Conservation (phyloP, 2,329 filamentous ascomycete genomes). For the Trichoderma sp. region DNA sequence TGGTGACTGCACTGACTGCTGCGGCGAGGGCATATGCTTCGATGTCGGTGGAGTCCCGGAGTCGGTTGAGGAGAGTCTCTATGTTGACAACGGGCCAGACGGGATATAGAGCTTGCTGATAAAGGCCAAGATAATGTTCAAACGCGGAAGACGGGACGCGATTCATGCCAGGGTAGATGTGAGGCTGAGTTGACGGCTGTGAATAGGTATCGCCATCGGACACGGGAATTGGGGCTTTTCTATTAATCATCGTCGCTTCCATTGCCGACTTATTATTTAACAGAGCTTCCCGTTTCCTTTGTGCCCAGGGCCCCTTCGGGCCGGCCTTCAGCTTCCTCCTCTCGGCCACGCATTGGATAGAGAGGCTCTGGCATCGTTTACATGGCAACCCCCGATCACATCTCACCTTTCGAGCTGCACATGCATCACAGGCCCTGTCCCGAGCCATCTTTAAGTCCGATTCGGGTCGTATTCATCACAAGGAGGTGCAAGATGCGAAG, state of each 20-base stretch:
- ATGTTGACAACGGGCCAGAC: constrained; percentile 7
- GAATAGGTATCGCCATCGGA: background rate
- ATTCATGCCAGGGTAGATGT: background rate
- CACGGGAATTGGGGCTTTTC: background rate
- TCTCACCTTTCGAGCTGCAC: constrained; percentile 9
- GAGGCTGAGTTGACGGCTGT: background rate
- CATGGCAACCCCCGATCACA: constrained; percentile 15
- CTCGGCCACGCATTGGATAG: background rate
- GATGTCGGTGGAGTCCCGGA: background rate
- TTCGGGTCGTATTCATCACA: background rate
- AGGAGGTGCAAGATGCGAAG: background rate
- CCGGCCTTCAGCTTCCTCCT: constrained; percentile 5
- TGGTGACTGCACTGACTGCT: constrained; percentile 6
- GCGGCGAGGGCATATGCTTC: constrained; percentile 11
- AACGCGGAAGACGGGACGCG: background rate
- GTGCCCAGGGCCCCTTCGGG: constrained; percentile 6
- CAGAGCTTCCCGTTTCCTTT: constrained; percentile 2
- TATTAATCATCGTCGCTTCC: constrained; percentile 3
- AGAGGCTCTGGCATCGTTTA: constrained; percentile 5
- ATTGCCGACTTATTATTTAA: background rate
- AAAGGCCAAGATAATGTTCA: background rate
- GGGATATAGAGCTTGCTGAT: constrained; percentile 6
- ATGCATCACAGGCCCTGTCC: constrained; percentile 7
- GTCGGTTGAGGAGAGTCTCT: background rate
- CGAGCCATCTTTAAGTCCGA: constrained; percentile 2